Base-by-base conservation (phyloP, 345 rosid species). In the Citrus australasica region DNA sequence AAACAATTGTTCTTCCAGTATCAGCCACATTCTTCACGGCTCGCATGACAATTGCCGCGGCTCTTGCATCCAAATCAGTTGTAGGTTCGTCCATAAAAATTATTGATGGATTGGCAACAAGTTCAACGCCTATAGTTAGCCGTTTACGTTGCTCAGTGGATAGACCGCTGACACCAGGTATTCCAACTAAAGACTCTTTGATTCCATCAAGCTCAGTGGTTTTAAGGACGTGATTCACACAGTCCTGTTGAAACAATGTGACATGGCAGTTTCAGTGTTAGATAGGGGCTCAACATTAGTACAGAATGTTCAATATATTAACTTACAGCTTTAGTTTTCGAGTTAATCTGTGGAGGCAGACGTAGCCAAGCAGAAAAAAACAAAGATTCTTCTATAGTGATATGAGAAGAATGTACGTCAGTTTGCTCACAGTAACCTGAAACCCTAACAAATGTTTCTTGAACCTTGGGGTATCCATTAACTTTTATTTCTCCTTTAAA, bases 401-500 rank as follows among this genome's bases (percentile, higher is more conserved):
- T 83, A 35, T 82, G 89, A 1, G 86, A 83, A 22, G 89, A 81
- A 74, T 88, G 89, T 42, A 79, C 76, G 63, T 88, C 91, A 0
- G 55, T 76, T 76, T 88, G 91, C 78, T 86, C 88, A 59, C 89
- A 84, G 38, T 88, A 86, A 61, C 91, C 88, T 2, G 91, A 88
- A 37, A 88, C 74, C 71, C 91, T 82, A 5, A 86, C 85, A 81
- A 83, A 88, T 53, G 89, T 79, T 28, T 83, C 78, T 61, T 86
- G 89, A 67, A 84, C 84, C 81, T 86, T 88, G 0, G 81, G 86
- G 51, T 71, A 35, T 6, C 38, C 38, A 35, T 35, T 35, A 35
- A 35, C 7, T 35, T 35, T 83, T 27, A 88, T 84, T 51, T 88
- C 89, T n/a, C 91, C 89, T 55, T 80, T 83, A 19, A 81, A 78